Base-by-base conservation (phyloP, 768 basidiomycete genomes). In the Brasilioporus rufonigricans region DNA sequence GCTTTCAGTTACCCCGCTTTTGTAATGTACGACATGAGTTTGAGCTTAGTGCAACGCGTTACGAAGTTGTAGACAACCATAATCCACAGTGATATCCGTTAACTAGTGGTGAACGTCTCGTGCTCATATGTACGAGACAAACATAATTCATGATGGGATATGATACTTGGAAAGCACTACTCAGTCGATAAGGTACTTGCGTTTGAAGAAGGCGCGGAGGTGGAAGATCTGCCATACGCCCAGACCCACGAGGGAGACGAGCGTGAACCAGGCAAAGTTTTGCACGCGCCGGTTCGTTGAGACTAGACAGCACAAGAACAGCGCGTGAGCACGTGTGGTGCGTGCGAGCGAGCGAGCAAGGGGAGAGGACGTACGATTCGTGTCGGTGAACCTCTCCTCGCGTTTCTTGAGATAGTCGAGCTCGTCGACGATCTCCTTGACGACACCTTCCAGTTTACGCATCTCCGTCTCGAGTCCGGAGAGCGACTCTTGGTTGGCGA, bases 381-480 rank as follows among this genome's bases (percentile, higher is more conserved):
- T 99, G 60, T 74, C 75, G 13, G 91, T 79, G 76, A 99, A 98
- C 44, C 81, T 79, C 62, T 89, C 87, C 71, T 98, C 96, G n/a
- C 96, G 80, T 61, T 76, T 74, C 75, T 94, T 92, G 56, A 99
- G 81, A 73, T 96, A 98, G 9, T 82, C 82, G 77, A 98, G 78
- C 73, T 99, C 95, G 63, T 98, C 95, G 14, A 89, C 84, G 49
- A 99, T 85, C 75, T 98, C 97, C 69, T 94, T 92, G 33, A 94
- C 89, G 14, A 98, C 71, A 0, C 93, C 95, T 70, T 99, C 97
- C 3, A 99, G 79, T 66, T 98, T 98, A 38, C 94, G 85, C 95
- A 98, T 98, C 72, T 98, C 97, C 0, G 93, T 95, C 74, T 99
- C 97, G 19, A 99, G 82, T 0, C 89, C 90, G 7, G 93, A 97